phyloP scores from a whole-genome alignment of 2,329 filamentous ascomycete species.

The Dothistroma pini region DNA sequence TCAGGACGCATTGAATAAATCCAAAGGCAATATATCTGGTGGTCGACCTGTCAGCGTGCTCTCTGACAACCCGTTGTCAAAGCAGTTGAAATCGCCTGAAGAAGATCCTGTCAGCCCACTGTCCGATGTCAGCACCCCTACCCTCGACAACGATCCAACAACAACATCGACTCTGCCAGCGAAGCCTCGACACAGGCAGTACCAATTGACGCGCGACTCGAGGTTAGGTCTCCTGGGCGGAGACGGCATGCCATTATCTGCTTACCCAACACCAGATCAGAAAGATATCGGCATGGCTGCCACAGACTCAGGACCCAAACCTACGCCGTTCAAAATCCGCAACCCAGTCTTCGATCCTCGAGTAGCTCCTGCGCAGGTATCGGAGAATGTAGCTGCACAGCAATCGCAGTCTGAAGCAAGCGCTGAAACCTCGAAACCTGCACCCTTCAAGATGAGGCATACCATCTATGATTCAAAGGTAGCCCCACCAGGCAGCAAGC shows the following conservation, averaged over 20 bases:
- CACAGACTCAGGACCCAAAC: slow-evolving; percentile 9
- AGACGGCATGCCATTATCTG: slow-evolving; percentile 31
- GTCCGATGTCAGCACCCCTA: not conserved
- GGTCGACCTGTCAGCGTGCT: slow-evolving; percentile 21
- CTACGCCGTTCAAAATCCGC: slow-evolving; percentile 28
- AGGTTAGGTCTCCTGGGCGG: slow-evolving; percentile 28
- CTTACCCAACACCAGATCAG: slow-evolving; percentile 16
- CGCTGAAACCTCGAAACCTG: slow-evolving; percentile 14
- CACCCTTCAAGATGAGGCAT: slow-evolving; percentile 30
- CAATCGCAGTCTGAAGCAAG: slow-evolving; percentile 7
- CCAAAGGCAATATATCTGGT: slow-evolving; percentile 1
- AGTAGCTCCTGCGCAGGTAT: slow-evolving; percentile 6
- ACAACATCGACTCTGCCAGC: not conserved
- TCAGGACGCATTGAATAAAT: not conserved
- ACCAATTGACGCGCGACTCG: slow-evolving; percentile 17
- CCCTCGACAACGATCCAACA: not conserved
- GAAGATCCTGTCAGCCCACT: slow-evolving; percentile 20
- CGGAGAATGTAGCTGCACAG: slow-evolving; percentile 5
- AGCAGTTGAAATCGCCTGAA: slow-evolving; percentile 14
- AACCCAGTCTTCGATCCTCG: slow-evolving; percentile 29
- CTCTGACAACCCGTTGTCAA: slow-evolving; percentile 8
- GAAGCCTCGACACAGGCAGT: not conserved
- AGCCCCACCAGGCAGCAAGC: slow-evolving; percentile 16
- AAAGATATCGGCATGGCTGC: slow-evolving; percentile 1
- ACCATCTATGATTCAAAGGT: slow-evolving; percentile 25